Percentiles rank a stretch among this genome's conserved stretches.
Evolutionary conservation across 805 yeast genomes (phyloP).

Genomic region (Sugiyamaella boreocaroliniensis): DNA sequence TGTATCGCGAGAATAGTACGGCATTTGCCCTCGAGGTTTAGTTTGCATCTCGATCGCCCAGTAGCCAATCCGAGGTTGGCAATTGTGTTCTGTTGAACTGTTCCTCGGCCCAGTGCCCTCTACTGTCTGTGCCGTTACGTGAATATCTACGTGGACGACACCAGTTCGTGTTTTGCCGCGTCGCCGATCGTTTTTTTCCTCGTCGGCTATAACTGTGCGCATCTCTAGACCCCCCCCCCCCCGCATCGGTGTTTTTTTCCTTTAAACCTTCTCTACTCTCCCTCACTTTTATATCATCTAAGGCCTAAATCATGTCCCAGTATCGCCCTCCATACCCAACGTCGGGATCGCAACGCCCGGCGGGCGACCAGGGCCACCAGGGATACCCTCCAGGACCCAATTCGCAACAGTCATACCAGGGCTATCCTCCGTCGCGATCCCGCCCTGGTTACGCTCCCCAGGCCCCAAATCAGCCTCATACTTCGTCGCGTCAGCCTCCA

Average conservation of each 20-base stretch:
- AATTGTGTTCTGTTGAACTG: no score
- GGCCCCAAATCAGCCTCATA: not conserved
- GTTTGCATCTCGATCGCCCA: no score
- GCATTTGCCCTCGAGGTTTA: no score
- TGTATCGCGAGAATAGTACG: no score
- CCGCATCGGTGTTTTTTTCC: not conserved
- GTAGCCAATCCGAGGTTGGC: no score
- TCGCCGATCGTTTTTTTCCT: not conserved
- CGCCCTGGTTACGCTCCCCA: constrained; percentile 3
- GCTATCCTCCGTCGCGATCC: not conserved
- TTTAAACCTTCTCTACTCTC: not conserved
- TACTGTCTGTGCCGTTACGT: not conserved
- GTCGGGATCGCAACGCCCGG: not conserved
- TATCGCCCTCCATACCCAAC: not conserved
- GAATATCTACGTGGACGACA: not conserved
- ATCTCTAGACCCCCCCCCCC: no score
- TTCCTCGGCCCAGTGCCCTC: no score
- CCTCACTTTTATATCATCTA: not conserved
- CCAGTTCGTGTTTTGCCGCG: not conserved
- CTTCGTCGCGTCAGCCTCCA: constrained; percentile 1
- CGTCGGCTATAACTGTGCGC: not conserved
- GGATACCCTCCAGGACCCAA: not conserved
- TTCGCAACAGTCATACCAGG: not conserved
- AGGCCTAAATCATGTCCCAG: not conserved
- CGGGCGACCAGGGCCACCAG: not conserved